Evolutionary conservation across 1,284 basidiomycete species (phyloP).

Genomic region (Cyathus olla): DNA sequence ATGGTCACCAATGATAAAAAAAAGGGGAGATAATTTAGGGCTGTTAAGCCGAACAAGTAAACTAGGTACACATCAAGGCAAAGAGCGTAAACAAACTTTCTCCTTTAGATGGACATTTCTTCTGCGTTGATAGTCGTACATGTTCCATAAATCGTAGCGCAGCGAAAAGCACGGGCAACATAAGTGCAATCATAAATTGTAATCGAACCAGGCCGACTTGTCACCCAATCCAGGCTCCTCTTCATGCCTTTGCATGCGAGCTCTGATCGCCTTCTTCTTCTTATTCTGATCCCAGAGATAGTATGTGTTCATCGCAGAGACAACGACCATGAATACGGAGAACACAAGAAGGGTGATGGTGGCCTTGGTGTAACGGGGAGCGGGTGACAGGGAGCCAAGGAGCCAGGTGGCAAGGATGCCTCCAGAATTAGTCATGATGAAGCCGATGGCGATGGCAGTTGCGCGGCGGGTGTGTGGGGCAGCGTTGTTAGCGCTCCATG

Average conservation of each 20-base stretch:
- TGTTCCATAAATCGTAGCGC: too few relatives aligned
- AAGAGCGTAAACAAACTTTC: neutral
- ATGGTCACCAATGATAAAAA: too few relatives aligned
- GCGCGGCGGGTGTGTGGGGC: slow-evolving; percentile 61
- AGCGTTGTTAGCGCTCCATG: slow-evolving; percentile 60
- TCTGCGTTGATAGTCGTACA: too few relatives aligned
- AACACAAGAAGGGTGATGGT: slow-evolving; percentile 48
- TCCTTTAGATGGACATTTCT: too few relatives aligned
- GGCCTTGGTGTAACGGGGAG: slow-evolving; percentile 45
- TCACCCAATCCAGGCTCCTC: slow-evolving; percentile 46
- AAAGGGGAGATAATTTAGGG: too few relatives aligned
- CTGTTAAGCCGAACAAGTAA: too few relatives aligned
- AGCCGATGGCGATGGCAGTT: slow-evolving; percentile 62
- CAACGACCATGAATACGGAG: slow-evolving; percentile 29
- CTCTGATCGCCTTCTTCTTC: slow-evolving; percentile 40
- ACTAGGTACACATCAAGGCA: too few relatives aligned
- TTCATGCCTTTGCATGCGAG: slow-evolving; percentile 24
- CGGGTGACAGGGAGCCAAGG: slow-evolving; percentile 49
- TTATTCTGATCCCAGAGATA: slow-evolving; percentile 48
- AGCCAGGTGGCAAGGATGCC: slow-evolving; percentile 57
- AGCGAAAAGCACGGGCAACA: too few relatives aligned
- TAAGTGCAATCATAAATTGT: slow-evolving; percentile 11
- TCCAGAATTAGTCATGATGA: slow-evolving; percentile 63
- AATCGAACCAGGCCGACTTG: slow-evolving; percentile 52
- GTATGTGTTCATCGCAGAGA: slow-evolving; percentile 5